These are phyloP conservation scores for Cucurbita argyrosperma DNA, from an alignment of 306 rosid genomes.

Conservation along the genomic window DNA sequence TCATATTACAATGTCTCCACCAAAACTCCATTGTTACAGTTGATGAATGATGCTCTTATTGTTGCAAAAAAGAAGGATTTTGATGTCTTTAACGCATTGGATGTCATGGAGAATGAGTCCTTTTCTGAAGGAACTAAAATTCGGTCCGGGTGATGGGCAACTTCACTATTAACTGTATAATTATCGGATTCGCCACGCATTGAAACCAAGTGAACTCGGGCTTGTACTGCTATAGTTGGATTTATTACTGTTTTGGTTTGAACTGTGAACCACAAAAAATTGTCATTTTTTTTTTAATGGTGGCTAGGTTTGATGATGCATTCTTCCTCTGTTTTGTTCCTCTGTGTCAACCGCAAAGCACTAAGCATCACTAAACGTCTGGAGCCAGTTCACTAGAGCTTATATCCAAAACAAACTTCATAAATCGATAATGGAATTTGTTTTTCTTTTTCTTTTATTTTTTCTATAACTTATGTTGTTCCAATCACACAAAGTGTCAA, in stretches of 20 bases:
- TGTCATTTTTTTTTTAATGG: too few relatives aligned
- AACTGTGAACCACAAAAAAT: too few relatives aligned
- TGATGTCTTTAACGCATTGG: constrained; percentile 78
- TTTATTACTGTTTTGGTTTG: constrained; percentile 10
- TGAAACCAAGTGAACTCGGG: constrained; percentile 57
- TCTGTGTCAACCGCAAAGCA: too few relatives aligned
- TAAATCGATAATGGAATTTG: too few relatives aligned
- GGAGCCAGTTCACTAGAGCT: too few relatives aligned
- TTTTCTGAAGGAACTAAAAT: constrained; percentile 50
- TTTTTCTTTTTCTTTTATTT: too few relatives aligned
- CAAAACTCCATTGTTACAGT: constrained; percentile 53
- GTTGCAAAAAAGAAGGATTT: constrained; percentile 57
- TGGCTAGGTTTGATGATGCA: too few relatives aligned
- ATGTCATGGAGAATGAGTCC: constrained; percentile 61
- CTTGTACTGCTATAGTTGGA: constrained; percentile 46
- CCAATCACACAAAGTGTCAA: too few relatives aligned
- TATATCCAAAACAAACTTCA: too few relatives aligned
- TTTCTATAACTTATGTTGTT: too few relatives aligned
- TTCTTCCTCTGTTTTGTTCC: too few relatives aligned
- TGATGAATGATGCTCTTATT: constrained; percentile 72
- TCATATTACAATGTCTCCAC: constrained; percentile 63
- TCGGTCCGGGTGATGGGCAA: constrained; percentile 58
- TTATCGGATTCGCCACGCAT: constrained; percentile 25
- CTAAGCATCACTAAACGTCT: too few relatives aligned
- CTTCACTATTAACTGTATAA: constrained; percentile 55